Evolutionary conservation across 768 basidiomycete species (phyloP).

Genomic region (Dictyophora rubrovolvata): DNA sequence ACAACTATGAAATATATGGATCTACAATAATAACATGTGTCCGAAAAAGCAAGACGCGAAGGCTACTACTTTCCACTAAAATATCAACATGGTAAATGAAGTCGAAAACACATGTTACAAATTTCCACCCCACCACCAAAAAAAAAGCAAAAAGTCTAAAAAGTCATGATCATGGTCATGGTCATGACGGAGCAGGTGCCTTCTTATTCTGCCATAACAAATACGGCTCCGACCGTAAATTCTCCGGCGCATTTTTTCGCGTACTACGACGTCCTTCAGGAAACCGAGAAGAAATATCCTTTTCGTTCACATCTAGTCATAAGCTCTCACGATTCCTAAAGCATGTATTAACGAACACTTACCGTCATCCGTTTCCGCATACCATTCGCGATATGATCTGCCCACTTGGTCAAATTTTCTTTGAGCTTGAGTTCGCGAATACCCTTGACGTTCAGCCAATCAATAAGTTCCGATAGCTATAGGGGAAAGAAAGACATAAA

Average conservation of each 20-base stretch:
- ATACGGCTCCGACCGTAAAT: slow-evolving; percentile 69
- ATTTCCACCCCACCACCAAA: too few relatives aligned
- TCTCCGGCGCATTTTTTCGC: slow-evolving; percentile 47
- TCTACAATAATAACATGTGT: too few relatives aligned
- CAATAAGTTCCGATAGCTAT: slow-evolving; percentile 72
- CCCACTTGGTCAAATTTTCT: slow-evolving; percentile 71
- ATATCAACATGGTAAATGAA: too few relatives aligned
- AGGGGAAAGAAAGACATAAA: not conserved
- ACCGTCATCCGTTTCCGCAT: slow-evolving; percentile 68
- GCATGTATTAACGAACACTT: slow-evolving; percentile 21
- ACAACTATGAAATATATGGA: too few relatives aligned
- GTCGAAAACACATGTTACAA: too few relatives aligned
- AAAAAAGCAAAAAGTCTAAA: too few relatives aligned
- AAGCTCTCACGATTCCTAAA: not conserved
- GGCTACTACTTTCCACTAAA: too few relatives aligned
- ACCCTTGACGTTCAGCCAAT: slow-evolving; percentile 91
- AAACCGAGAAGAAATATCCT: slow-evolving; percentile 67
- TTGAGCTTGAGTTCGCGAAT: slow-evolving; percentile 77
- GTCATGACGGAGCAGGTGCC: slow-evolving; percentile 28
- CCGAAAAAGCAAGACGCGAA: too few relatives aligned
- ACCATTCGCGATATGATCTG: slow-evolving; percentile 71
- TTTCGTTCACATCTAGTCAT: slow-evolving; percentile 11
- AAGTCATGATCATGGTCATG: too few relatives aligned
- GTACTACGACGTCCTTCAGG: slow-evolving; percentile 76
- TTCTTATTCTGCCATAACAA: slow-evolving; percentile 84